Conservation (phyloP, 2,329 filamentous ascomycete genomes). For the Alternaria panax region DNA sequence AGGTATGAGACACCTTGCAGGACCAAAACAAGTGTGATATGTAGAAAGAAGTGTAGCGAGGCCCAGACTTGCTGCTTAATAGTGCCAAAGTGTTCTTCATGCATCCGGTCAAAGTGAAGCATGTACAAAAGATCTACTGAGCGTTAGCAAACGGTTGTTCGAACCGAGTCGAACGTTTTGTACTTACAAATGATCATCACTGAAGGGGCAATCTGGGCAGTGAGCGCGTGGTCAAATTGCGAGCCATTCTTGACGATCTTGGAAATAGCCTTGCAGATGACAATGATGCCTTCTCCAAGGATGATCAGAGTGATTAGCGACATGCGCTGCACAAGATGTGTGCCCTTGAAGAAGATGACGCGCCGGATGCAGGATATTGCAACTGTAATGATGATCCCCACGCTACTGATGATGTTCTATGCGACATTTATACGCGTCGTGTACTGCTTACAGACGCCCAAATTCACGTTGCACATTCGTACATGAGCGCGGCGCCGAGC, state of each 20-base stretch:
- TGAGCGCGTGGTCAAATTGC: slow-evolving; percentile 32
- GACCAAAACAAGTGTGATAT: slow-evolving; percentile 26
- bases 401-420: slow-evolving; percentile 54
- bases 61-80: slow-evolving; percentile 46
- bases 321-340: slow-evolving; percentile 50
- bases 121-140: slow-evolving; percentile 43
- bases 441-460: not conserved
- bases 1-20: slow-evolving; percentile 45
- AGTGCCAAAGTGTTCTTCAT: slow-evolving; percentile 41
- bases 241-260: slow-evolving; percentile 45
- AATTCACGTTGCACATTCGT: slow-evolving; percentile 27
- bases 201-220: slow-evolving; percentile 44
- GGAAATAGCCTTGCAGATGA: slow-evolving; percentile 45
- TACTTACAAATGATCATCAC: slow-evolving; percentile 40
- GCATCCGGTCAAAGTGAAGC: slow-evolving; percentile 46
- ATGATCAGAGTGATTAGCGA: slow-evolving; percentile 51
- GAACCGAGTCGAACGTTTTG: not conserved
- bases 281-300: slow-evolving; percentile 51
- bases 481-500: slow-evolving; percentile 44
- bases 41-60: slow-evolving; percentile 43
- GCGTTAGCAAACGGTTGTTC: not conserved
- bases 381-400: slow-evolving; percentile 42
- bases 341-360: slow-evolving; percentile 49
- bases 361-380: slow-evolving; percentile 42
- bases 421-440: slow-evolving; percentile 6